Base-by-base conservation (phyloP, 768 basidiomycete species). In the Mycena leptocephala region DNA sequence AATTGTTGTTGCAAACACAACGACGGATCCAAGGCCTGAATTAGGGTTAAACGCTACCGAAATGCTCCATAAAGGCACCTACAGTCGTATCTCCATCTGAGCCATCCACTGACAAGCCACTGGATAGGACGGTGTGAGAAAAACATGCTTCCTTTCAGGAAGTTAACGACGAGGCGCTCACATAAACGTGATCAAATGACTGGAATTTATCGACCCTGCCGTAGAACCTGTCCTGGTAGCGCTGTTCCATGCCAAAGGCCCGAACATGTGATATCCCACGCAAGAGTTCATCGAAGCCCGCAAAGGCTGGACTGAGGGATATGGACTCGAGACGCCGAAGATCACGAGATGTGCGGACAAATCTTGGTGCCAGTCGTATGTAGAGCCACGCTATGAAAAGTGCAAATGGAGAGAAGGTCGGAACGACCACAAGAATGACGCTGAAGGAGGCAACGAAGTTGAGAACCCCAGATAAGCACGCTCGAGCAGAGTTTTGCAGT, bases 81-180 rank as follows among this genome's bases (percentile, higher is more conserved):
- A 69, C 93, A 93, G 79, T 95, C 94, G 79, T 95, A 95, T 87
- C 94, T 86, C 91, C 92, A 94, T 73, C 90, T 87, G 59, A 95
- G 86, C 94, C 94, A 95, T 22, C 88, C 90, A 62, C 89, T 91
- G 10, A 94, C 91, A 51, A 93, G 87, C 92, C 93, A 93, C 92
- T 93, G 77, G 7, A 63, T 10, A 65, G 55, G 5, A 43, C 58
- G 39, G 39, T 30, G 35, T 53, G 48, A 35, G 46, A 39, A 33
- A 51, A 81, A 9, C n/a, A 5, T 11, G 41, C 53, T n/a, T 80
- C 80, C 68, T 85, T 81, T 73, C 18, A 46, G 35, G 35, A 46
- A n/a, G 84, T 30, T 30, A 56, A 24, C 30, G 11, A 7, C 24
- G 33, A 67, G 22, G 14, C 22, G 86, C 93, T 81, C 79, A 92